A percentile compares a stretch with the other conserved stretches of the same genome.
These are phyloP conservation scores for Pyrrhoderma noxium DNA, from an alignment of 1,284 basidiomycete genomes.

Conservation along the genomic window DNA sequence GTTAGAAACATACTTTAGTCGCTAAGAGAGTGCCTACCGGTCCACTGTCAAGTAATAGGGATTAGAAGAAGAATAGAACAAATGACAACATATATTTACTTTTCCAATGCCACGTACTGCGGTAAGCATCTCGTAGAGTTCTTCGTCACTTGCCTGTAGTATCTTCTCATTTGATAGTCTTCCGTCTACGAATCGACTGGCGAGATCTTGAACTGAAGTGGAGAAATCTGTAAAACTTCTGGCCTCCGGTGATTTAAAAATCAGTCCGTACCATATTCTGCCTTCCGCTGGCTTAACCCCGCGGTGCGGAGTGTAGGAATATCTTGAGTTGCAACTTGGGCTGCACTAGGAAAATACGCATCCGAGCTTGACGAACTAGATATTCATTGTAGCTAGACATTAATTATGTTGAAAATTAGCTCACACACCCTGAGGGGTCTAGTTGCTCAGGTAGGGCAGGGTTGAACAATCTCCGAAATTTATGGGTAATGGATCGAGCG, in stretches of 20 bases:
- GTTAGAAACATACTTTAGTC: background rate
- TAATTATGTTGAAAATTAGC: background rate
- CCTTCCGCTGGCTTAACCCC: slow-evolving; percentile 75
- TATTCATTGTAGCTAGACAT: too few species aligned
- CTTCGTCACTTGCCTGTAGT: slow-evolving; percentile 62
- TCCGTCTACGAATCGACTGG: slow-evolving; percentile 70
- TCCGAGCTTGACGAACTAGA: slow-evolving; percentile 9
- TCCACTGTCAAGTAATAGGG: slow-evolving; percentile 27
- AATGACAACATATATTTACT: too few species aligned
- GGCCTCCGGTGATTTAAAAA: background rate
- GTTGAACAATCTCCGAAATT: slow-evolving; percentile 72
- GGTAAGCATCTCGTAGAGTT: slow-evolving; percentile 67
- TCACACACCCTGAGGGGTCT: slow-evolving; percentile 34
- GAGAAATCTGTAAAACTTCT: background rate
- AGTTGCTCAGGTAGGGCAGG: slow-evolving; percentile 63
- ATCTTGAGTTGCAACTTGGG: slow-evolving; percentile 56
- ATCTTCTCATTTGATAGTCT: slow-evolving; percentile 68
- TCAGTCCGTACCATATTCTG: slow-evolving; percentile 64
- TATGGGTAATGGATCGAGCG: slow-evolving; percentile 79
- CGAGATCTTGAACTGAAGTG: slow-evolving; percentile 64
- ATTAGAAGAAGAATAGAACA: background rate
- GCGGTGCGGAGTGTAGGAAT: slow-evolving; percentile 55
- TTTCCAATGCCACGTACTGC: slow-evolving; percentile 76
- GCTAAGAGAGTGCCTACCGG: slow-evolving; percentile 25
- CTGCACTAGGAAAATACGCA: slow-evolving; percentile 62